A percentile compares a stretch with the other conserved stretches of the same genome.
These are phyloP conservation scores for Trametes sp. DNA, from an alignment of 1,284 basidiomycete species.

Conservation along the genomic window DNA sequence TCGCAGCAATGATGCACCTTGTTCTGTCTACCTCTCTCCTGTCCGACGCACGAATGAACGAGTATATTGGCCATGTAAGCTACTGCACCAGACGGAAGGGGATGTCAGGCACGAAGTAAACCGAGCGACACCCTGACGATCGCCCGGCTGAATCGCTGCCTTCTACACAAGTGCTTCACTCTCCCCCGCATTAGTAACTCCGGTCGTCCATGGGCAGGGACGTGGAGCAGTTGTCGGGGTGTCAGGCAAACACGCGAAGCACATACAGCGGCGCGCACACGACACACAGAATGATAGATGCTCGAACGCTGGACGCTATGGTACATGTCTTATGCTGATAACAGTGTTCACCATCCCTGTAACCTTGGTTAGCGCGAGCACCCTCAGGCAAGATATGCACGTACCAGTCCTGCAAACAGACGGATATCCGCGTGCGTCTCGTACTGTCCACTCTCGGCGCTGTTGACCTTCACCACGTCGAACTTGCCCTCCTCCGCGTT, in stretches of 20 bases:
- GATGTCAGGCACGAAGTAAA: constrained; percentile 38
- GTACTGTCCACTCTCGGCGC: constrained; percentile 49
- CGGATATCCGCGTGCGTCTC: constrained; percentile 57
- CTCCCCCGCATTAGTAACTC: constrained; percentile 41
- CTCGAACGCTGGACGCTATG: background rate
- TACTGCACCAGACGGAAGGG: background rate
- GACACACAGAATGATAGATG: background rate
- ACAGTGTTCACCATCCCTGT: constrained; percentile 34
- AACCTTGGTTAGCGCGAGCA: background rate
- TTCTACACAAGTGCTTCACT: constrained; percentile 19
- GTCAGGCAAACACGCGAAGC: background rate
- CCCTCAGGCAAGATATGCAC: constrained; percentile 22
- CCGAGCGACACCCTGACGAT: constrained; percentile 25
- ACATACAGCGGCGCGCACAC: background rate
- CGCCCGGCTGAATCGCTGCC: constrained; percentile 34
- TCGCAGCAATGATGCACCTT: too few species aligned
- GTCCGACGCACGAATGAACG: too few species aligned
- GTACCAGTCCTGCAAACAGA: constrained; percentile 50
- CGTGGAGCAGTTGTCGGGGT: constrained; percentile 39
- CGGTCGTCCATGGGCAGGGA: constrained; percentile 30
- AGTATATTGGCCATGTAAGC: too few species aligned
- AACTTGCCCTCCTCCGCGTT: constrained; percentile 52
- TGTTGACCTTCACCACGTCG: constrained; percentile 61
- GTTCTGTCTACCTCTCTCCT: too few species aligned
- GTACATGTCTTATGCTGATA: constrained; percentile 12